Base-by-base conservation (phyloP, 2,329 filamentous ascomycete species). In the Pyrenophora teres region DNA sequence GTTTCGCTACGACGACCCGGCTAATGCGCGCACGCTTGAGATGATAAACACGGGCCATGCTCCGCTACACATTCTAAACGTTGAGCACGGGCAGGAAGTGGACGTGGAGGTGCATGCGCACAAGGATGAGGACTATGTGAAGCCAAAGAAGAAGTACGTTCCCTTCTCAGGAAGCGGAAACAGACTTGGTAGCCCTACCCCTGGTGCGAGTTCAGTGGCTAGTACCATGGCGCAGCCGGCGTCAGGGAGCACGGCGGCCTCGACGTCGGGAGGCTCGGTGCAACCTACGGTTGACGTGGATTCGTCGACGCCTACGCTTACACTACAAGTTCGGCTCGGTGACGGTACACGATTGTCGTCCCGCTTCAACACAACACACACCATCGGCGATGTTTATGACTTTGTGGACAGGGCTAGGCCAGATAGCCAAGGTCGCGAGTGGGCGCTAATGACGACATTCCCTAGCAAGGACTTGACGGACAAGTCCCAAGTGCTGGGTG, bases 371-470 rank as follows among this genome's bases (percentile, higher is more conserved):
- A 86, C 87, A 0, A 87, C 83, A 0, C 87, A 91, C 63, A 94
- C 89, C 0, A 76, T 95, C 40, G 87, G 85, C 13, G 87, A 93
- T 59, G 81, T 95, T 7, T 93, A 94, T 72, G 78, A 80, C 7
- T 93, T 93, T 64, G 84, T 93, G 54, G 77, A 83, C 52, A 79
- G 81, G n/a, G 82, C 88, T 0, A 86, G 83, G 21, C 71, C 85
- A 0, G 80, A 80, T 6, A 81, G 83, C 42, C 76, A 77, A 25
- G 68, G 74, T 33, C 81, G 89, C n/a, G 64, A 80, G 3, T 94
- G 88, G 80, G 87, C 90, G 2, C 77, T 95, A 37, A 88, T 87
- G 58, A 94, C 90, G 0, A 93, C 89, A 0, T 94, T 94, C 73
- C 90, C 90, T 4, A 90, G 85, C 67, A 92, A 90, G 75, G 88